Conservation (phyloP, 306 rosid genomes). For the Sophora flavescens region DNA sequence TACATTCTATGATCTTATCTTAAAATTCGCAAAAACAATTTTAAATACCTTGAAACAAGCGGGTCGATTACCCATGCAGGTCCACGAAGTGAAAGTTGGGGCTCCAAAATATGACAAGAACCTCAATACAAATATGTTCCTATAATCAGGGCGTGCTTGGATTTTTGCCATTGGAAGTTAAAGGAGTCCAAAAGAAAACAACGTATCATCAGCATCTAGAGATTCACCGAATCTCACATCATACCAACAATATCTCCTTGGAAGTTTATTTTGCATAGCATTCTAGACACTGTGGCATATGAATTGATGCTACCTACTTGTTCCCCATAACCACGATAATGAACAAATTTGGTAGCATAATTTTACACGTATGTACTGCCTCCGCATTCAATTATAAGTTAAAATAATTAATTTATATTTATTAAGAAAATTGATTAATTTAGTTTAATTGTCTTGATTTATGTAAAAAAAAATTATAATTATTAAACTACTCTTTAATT, state of each 20-base stretch:
- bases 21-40: too few relatives aligned
- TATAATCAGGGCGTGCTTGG: background rate
- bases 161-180: background rate
- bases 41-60: too few relatives aligned
- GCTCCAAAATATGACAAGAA: background rate
- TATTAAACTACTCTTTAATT: too few relatives aligned
- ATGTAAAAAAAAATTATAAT: too few relatives aligned
- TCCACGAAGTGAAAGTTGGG: slow-evolving; percentile 1
- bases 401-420: too few relatives aligned
- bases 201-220: background rate
- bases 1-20: too few relatives aligned
- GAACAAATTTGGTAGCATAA: slow-evolving; percentile 7
- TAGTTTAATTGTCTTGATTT: too few relatives aligned
- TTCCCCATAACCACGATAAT: background rate
- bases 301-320: background rate
- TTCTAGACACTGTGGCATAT: slow-evolving; percentile 4
- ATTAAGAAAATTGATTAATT: too few relatives aligned
- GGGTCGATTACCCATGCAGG: background rate
- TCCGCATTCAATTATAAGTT: too few relatives aligned
- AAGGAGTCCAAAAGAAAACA: background rate
- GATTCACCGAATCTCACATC: background rate
- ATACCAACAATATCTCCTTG: background rate
- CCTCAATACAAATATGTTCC: background rate
- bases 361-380: background rate
- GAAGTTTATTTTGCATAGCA: background rate